Evolutionary conservation across 768 basidiomycete species (phyloP).

Genomic region (Russula sp.): DNA sequence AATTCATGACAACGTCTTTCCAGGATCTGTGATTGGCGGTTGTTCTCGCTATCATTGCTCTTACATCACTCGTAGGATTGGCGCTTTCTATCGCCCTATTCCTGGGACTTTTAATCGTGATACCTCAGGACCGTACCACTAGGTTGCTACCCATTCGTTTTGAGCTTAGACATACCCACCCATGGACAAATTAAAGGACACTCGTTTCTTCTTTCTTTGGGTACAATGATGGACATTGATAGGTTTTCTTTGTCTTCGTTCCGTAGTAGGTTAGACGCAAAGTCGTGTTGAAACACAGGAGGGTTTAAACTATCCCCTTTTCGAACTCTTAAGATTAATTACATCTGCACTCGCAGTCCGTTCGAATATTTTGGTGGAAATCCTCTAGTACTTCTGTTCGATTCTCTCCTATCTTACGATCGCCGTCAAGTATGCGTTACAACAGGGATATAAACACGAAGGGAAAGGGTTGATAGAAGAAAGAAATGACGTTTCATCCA

Average conservation of each 20-base stretch:
- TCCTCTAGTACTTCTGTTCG: not conserved
- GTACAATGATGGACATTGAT: not conserved
- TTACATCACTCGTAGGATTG: not conserved
- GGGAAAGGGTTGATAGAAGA: not conserved
- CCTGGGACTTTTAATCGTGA: not conserved
- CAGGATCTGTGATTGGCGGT: constrained; percentile 15
- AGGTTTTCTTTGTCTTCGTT: not conserved
- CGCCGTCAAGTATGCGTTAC: not conserved
- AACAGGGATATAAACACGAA: not conserved
- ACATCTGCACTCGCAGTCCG: not conserved
- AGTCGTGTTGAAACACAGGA: not conserved
- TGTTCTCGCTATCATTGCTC: not conserved
- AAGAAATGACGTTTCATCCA: not conserved
- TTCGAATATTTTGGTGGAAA: not conserved
- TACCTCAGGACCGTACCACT: not conserved
- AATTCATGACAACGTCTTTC: not conserved
- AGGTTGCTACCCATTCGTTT: not conserved
- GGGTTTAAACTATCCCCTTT: not conserved
- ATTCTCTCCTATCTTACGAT: not conserved
- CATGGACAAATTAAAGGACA: not conserved
- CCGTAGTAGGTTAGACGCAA: not conserved
- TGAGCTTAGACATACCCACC: not conserved
- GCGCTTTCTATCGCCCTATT: not conserved
- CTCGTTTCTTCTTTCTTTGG: not conserved
- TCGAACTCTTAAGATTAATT: not conserved